Percentiles rank a stretch among this genome's conserved stretches.
phyloP scores from a whole-genome alignment of 2,329 filamentous ascomycete genomes.

The Cladosporium colombiae region DNA sequence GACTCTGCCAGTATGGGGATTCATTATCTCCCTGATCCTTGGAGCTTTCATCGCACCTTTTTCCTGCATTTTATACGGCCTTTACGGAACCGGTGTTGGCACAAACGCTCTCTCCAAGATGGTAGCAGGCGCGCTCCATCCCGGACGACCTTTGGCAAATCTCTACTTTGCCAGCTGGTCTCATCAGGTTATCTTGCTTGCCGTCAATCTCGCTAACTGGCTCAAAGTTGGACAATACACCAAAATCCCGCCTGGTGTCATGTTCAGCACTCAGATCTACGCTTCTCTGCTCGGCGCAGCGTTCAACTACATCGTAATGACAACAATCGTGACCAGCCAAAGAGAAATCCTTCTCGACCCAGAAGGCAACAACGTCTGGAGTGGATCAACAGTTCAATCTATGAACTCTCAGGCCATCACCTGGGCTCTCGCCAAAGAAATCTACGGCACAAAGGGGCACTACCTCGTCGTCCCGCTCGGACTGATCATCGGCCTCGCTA shows the following conservation, averaged over 20 bases:
- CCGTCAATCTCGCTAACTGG: conserved; percentile 54
- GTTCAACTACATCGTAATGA: conserved; percentile 9
- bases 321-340: conserved; percentile 19
- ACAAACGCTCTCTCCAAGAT: conserved; percentile 62
- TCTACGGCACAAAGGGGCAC: conserved; percentile 18
- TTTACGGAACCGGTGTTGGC: conserved; percentile 58
- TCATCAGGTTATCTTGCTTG: conserved; percentile 56
- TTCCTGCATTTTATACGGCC: conserved; percentile 20
- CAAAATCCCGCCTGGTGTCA: conserved; percentile 57
- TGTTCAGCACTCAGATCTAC: conserved; percentile 60
- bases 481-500: conserved; percentile 18
- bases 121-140: conserved; percentile 55
- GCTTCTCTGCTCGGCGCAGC: conserved; percentile 53
- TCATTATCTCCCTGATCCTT: conserved; percentile 29
- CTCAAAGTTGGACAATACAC: conserved; percentile 61
- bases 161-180: conserved; percentile 63
- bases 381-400: conserved; percentile 12
- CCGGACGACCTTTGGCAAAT: conserved; percentile 55
- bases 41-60: conserved; percentile 21
- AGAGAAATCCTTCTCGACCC: conserved; percentile 20
- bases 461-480: conserved; percentile 20
- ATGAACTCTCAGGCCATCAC: conserved; percentile 20
- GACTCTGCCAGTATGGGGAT: conserved; percentile 38
- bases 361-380: conserved; percentile 21
- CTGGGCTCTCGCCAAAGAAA: conserved; percentile 16